Evolutionary conservation across 2,329 filamentous ascomycete species (phyloP).

Genomic region (Simplicillium sp.): DNA sequence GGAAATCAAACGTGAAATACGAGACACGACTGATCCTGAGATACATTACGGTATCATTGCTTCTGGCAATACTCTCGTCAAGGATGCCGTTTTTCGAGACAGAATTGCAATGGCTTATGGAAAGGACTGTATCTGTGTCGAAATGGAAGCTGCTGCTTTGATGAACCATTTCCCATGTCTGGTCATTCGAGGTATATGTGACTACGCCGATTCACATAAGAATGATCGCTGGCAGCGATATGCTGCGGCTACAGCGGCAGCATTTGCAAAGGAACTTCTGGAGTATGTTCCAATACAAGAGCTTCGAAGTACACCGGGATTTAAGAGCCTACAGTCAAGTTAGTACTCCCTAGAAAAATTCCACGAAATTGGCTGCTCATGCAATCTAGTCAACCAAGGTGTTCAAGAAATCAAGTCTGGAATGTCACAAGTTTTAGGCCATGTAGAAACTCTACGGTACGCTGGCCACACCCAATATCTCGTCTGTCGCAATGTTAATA

Average conservation of each 20-base stretch:
- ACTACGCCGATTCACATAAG: constrained; percentile 28
- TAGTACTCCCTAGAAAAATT: no score
- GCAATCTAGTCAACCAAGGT: no score
- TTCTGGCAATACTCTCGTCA: not conserved
- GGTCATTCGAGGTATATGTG: constrained; percentile 23
- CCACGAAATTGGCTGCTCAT: no score
- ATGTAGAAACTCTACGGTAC: no score
- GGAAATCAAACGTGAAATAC: not conserved
- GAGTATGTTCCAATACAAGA: not conserved
- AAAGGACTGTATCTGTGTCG: constrained; percentile 9
- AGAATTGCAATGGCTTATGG: constrained; percentile 7
- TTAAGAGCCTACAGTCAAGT: no score
- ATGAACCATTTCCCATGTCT: constrained; percentile 16
- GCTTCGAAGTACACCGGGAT: no score
- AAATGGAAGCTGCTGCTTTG: constrained; percentile 17
- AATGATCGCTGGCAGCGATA: constrained; percentile 23
- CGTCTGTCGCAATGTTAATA: no score
- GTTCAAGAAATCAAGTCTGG: no score
- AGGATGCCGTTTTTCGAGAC: constrained; percentile 4
- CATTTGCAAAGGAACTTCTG: constrained; percentile 12
- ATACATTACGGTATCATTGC: constrained; percentile 1
- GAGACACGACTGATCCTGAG: not conserved
- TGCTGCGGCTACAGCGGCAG: constrained; percentile 20
- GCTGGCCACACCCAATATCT: no score
- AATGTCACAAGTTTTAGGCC: no score